Evolutionary conservation across 106 monocot species (phyloP).

Genomic region (Narthecium ossifragum): DNA sequence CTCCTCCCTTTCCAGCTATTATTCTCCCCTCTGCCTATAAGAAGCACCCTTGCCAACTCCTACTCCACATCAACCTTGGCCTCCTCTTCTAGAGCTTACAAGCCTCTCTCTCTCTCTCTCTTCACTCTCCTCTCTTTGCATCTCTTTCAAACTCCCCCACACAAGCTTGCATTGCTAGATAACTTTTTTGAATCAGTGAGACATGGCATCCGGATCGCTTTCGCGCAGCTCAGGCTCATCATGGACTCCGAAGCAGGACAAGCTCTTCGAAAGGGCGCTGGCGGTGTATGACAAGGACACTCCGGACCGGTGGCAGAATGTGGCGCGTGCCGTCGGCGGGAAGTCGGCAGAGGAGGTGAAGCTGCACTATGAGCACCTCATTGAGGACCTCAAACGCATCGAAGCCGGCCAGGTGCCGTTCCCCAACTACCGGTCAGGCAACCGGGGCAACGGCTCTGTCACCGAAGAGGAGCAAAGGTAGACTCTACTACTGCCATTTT

Average conservation of each 20-base stretch:
- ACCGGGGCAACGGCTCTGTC: not conserved
- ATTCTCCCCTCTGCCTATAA: not conserved
- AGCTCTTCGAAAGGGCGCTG: conserved; percentile 29
- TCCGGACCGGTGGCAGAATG: conserved; percentile 45
- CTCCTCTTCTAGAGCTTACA: not conserved
- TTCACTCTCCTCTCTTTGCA: not conserved
- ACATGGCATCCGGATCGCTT: not conserved
- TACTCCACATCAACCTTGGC: not conserved
- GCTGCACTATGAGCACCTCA: conserved; percentile 35
- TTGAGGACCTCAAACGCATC: conserved; percentile 34
- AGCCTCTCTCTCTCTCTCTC: not conserved
- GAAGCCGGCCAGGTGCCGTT: conserved; percentile 30
- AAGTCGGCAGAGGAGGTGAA: conserved; percentile 38
- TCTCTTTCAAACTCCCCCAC: too few relatives aligned
- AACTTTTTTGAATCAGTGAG: too few relatives aligned
- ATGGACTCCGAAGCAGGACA: conserved; percentile 34
- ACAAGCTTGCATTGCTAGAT: too few relatives aligned
- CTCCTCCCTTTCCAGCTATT: too few relatives aligned
- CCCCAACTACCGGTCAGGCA: conserved; percentile 16
- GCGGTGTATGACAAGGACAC: conserved; percentile 34
- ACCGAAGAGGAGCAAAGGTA: conserved; percentile 1
- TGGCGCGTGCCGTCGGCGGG: conserved; percentile 29
- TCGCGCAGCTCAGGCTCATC: conserved; percentile 1
- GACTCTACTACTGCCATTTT: not conserved
- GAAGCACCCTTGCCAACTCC: not conserved